Percentiles rank a stretch among this genome's conserved stretches.
phyloP scores from a whole-genome alignment of 2,329 filamentous ascomycete genomes.

The Aschersonia sp. region DNA sequence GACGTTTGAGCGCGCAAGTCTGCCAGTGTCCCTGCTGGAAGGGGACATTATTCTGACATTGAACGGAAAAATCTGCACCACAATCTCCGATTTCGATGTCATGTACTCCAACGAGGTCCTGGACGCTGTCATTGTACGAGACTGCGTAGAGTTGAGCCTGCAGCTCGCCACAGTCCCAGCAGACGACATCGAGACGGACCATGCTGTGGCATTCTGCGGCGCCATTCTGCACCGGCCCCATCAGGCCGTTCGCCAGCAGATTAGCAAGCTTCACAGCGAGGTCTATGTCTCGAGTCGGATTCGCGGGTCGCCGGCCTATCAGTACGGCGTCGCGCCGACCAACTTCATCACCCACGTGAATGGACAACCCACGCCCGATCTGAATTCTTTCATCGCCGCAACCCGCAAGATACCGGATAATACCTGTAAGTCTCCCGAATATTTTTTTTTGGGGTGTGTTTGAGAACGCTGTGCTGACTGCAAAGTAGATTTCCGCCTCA shows the following conservation, averaged over 20 bases:
- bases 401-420: slow-evolving; percentile 88
- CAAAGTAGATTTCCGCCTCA: slow-evolving; percentile 74
- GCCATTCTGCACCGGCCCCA: slow-evolving; percentile 87
- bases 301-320: slow-evolving; percentile 69
- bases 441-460: background rate
- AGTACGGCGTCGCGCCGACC: slow-evolving; percentile 84
- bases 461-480: slow-evolving; percentile 5
- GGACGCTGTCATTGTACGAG: slow-evolving; percentile 74
- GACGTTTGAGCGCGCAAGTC: slow-evolving; percentile 42
- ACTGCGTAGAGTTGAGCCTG: slow-evolving; percentile 64
- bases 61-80: slow-evolving; percentile 84
- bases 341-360: slow-evolving; percentile 98
- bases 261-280: slow-evolving; percentile 89
- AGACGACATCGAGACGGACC: slow-evolving; percentile 81
- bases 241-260: slow-evolving; percentile 92
- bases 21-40: slow-evolving; percentile 53
- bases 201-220: slow-evolving; percentile 87
- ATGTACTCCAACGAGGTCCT: slow-evolving; percentile 86
- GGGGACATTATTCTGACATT: slow-evolving; percentile 86
- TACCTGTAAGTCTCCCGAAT: slow-evolving; percentile 47
- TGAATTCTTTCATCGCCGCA: slow-evolving; percentile 65
- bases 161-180: slow-evolving; percentile 75
- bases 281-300: slow-evolving; percentile 87
- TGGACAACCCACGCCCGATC: slow-evolving; percentile 66
- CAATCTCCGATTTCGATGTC: slow-evolving; percentile 81